Evolutionary conservation across 306 rosid species (phyloP).

Genomic region (Rosa rugosa): DNA sequence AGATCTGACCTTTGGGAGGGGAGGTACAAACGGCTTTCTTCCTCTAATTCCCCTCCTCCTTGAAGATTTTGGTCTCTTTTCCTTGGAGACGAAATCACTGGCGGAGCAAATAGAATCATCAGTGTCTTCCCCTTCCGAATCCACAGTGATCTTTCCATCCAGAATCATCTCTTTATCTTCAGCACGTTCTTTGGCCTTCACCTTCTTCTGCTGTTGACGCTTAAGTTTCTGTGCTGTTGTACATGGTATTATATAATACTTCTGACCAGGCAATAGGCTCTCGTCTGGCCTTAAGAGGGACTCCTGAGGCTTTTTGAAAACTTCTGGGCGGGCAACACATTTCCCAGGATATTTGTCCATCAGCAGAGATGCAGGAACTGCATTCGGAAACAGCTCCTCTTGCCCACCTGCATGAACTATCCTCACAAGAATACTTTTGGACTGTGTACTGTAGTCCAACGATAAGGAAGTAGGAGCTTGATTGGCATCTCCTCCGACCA

Average conservation of each 20-base stretch:
- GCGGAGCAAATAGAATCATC: constrained; percentile 45
- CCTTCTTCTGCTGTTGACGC: constrained; percentile 32
- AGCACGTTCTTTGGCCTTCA: background rate
- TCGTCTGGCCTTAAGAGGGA: constrained; percentile 53
- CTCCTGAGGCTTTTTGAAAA: constrained; percentile 59
- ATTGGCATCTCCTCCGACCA: background rate
- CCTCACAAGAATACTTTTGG: constrained; percentile 52
- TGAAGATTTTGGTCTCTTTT: constrained; percentile 25
- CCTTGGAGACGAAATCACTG: constrained; percentile 37
- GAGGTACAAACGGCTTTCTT: constrained; percentile 58
- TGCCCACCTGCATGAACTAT: constrained; percentile 61
- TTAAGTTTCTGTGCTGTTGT: constrained; percentile 52
- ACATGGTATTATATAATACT: constrained; percentile 49
- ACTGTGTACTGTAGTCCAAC: constrained; percentile 24
- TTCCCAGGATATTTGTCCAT: constrained; percentile 68
- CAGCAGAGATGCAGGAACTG: constrained; percentile 48
- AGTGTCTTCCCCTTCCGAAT: constrained; percentile 29
- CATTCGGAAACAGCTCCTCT: constrained; percentile 49
- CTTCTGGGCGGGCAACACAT: constrained; percentile 60
- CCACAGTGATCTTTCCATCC: constrained; percentile 24
- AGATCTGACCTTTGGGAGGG: constrained; percentile 53
- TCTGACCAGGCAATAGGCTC: constrained; percentile 58
- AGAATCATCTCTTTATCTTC: constrained; percentile 23
- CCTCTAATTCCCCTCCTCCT: constrained; percentile 38
- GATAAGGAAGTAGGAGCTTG: constrained; percentile 17